These are phyloP conservation scores for Teratosphaeria destructans DNA, from an alignment of 2,329 filamentous ascomycete genomes.

Conservation along the genomic window DNA sequence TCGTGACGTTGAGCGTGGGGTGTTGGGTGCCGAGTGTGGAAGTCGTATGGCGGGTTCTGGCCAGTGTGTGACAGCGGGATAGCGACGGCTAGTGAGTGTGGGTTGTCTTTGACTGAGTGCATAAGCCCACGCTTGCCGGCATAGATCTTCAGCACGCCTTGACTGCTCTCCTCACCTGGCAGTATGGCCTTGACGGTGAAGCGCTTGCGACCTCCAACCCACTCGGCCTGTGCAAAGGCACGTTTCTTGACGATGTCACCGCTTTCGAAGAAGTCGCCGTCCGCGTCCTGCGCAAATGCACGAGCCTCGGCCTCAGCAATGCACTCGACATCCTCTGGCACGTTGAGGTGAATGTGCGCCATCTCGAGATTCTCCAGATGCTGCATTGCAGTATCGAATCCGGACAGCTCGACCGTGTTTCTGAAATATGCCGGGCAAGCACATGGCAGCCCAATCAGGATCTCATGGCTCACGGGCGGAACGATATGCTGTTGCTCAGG, in stretches of 20 bases:
- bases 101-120: slow-evolving; percentile 95
- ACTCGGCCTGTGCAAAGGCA: slow-evolving; percentile 82
- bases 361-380: slow-evolving; percentile 88
- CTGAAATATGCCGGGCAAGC: slow-evolving; percentile 84
- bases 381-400: slow-evolving; percentile 81
- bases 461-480: slow-evolving; percentile 74
- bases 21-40: slow-evolving; percentile 84
- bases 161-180: slow-evolving; percentile 74
- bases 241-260: slow-evolving; percentile 78
- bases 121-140: slow-evolving; percentile 90
- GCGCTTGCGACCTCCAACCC: slow-evolving; percentile 75
- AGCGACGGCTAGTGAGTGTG: slow-evolving; percentile 79
- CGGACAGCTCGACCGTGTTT: slow-evolving; percentile 65
- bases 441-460: slow-evolving; percentile 75
- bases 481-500: slow-evolving; percentile 88
- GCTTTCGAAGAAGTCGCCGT: slow-evolving; percentile 89
- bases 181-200: slow-evolving; percentile 90
- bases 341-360: slow-evolving; percentile 77
- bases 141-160: slow-evolving; percentile 80
- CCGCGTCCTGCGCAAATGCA: slow-evolving; percentile 66
- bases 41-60: slow-evolving; percentile 89
- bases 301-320: slow-evolving; percentile 85
- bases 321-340: slow-evolving; percentile 82
- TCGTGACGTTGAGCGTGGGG: slow-evolving; percentile 96
- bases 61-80: slow-evolving; percentile 85